Base-by-base conservation (phyloP, 345 rosid genomes). In the Citrus trifoliata region DNA sequence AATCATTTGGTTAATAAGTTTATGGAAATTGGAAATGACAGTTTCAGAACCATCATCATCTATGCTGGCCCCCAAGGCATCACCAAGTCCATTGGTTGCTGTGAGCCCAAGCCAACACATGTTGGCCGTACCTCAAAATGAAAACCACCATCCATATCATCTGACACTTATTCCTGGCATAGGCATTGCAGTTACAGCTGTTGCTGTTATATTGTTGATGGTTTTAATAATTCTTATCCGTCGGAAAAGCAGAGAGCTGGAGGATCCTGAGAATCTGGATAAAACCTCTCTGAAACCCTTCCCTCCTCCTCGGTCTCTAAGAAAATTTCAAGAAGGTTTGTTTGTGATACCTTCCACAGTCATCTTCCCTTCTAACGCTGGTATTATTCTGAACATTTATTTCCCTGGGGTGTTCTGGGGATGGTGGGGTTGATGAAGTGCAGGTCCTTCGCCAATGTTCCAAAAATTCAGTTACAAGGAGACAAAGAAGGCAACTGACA, bases 401-500 rank as follows among this genome's bases (percentile, higher is more conserved):
- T 71, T 76, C 56, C 16, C 40, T 38, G 68, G 48, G 66, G 71
- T n/a, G 35, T 73, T 21, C 10, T 46, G 12, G 75, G 64, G 40
- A n/a, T 25, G 64, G 55, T 7, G 38, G 71, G 55, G 74, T 46
- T 78, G 67, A 3, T 80, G 63, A 38, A 78, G 42, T 88, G 87
- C 79, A 95, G 99, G 96, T 68, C 83, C 80, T 74, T 72, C 89
- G 4, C 88, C 87, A 74, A 88, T 87, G 90, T 90, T 93, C 69
- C 88, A 51, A 71, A 92, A 90, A 79, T 96, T 89, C 85, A 89
- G 93, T 84, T 96, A 88, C 83, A 93, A 78, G 88, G 97, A 96
- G 80, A 90, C 89, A 35, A 90, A 87, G 84, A 96, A 86, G 84
- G 95, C 97, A 25, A 96, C 99, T 4, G 89, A 89, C 64, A 90